phyloP scores from a whole-genome alignment of 805 yeast genomes.

The Spathaspora sp. region DNA sequence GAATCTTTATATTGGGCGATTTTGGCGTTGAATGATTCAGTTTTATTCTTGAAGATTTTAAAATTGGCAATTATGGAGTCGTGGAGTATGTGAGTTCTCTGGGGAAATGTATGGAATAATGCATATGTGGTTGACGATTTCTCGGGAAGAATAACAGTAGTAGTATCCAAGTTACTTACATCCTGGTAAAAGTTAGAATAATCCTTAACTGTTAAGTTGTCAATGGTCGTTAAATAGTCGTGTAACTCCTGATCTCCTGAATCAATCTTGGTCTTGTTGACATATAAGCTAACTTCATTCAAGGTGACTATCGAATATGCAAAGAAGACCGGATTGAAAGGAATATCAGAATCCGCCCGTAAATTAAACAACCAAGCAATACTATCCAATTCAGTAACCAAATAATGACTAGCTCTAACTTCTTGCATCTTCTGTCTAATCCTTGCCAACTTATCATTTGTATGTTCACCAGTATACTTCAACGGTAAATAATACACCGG shows the following conservation, averaged over 20 bases:
- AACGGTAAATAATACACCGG: conserved; percentile 28
- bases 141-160: conserved; percentile 28
- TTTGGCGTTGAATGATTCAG: conserved; percentile 69
- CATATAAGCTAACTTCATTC: conserved; percentile 46
- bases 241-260: conserved; percentile 22
- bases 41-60: conserved; percentile 72
- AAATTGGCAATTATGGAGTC: conserved; percentile 40
- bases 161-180: conserved; percentile 26
- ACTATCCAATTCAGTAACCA: conserved; percentile 79
- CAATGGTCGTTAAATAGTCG: conserved; percentile 23
- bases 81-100: conserved; percentile 18
- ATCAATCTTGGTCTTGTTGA: conserved; percentile 44
- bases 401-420: conserved; percentile 28
- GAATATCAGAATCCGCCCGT: conserved; percentile 73
- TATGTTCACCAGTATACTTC: conserved; percentile 31
- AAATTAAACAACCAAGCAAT: conserved; percentile 88
- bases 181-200: conserved; percentile 62
- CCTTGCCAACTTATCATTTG: conserved; percentile 24
- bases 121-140: conserved; percentile 30
- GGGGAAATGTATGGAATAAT: conserved; percentile 24
- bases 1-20: conserved; percentile 84
- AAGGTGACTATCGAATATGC: conserved; percentile 47
- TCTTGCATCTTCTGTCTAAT: conserved; percentile 29
- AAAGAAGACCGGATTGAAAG: conserved; percentile 83
- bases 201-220: conserved; percentile 36